These are phyloP conservation scores for Biancaea sappan DNA, from an alignment of 306 rosid genomes.

Conservation along the genomic window DNA sequence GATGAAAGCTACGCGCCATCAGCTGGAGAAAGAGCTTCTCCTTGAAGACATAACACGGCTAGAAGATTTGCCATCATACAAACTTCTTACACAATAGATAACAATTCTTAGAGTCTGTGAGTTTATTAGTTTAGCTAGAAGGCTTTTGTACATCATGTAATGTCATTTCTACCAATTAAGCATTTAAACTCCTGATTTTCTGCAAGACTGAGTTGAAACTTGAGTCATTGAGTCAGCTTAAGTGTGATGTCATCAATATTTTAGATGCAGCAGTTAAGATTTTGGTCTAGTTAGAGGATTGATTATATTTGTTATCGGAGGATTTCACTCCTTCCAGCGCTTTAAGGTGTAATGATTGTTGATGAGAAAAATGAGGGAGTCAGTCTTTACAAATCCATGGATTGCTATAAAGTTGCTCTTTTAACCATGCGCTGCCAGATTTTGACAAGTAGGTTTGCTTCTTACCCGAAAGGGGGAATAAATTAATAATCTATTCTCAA, in stretches of 20 bases:
- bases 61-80: conserved; percentile 87
- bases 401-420: not conserved
- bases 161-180: conserved; percentile 40
- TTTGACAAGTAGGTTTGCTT: not conserved
- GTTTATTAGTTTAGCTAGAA: conserved; percentile 38
- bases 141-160: conserved; percentile 59
- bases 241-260: conserved; percentile 33
- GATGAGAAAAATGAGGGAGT: not conserved
- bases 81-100: conserved; percentile 70
- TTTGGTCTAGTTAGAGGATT: not conserved
- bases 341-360: not conserved
- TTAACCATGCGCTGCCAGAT: not conserved
- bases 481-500: too few species aligned
- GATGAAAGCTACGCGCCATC: conserved; percentile 93
- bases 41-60: conserved; percentile 70
- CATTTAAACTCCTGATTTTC: conserved; percentile 44
- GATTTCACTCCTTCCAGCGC: not conserved
- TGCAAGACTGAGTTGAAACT: conserved; percentile 25
- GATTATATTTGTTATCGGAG: not conserved
- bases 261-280: conserved; percentile 24
- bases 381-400: not conserved
- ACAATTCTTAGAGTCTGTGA: conserved; percentile 24
- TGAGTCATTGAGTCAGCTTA: conserved; percentile 20
- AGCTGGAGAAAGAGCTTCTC: conserved; percentile 92
- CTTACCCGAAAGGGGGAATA: not conserved